Base-by-base conservation (phyloP, 345 rosid species). In the Populus ilicifolia region DNA sequence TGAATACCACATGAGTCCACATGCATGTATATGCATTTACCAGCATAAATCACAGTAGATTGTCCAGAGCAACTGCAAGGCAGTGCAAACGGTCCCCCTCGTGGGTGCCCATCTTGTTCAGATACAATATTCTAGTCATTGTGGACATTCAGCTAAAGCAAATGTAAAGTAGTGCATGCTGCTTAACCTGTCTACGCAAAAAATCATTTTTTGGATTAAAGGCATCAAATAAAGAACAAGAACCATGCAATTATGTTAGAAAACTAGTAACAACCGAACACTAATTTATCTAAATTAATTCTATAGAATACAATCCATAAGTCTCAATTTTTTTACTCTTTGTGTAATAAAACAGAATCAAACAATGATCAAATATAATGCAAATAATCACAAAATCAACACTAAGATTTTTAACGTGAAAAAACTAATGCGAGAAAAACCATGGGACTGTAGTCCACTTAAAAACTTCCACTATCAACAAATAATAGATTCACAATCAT, bases 211-310 rank as follows among this genome's bases (percentile, higher is more conserved):
- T 62, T 66, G 43, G 36, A 17, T 36, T 36, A n/a, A 67, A 68
- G 62, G 18, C 54, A 18, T 68, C 20, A 21, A 67, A 69, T 56
- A 25, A 74, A 62, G 63, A 73, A 78, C 20, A 80, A 56, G 77
- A 68, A 64, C 23, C 23, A 75, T 66, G 62, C n/a, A 66, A 21
- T 76, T 30, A n/a, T n/a, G n/a, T n/a, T n/a, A n/a, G n/a, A n/a
- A n/a, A n/a, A n/a, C n/a, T n/a, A n/a, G n/a, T n/a, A n/a, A n/a
- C n/a, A n/a, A n/a, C n/a, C n/a, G n/a, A n/a, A n/a, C n/a, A n/a
- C n/a, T n/a, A n/a, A n/a, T n/a, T n/a, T n/a, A n/a, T n/a, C n/a
- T n/a, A n/a, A n/a, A n/a, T n/a, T n/a, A n/a, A n/a, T n/a, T n/a
- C n/a, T n/a, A n/a, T n/a, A n/a, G n/a, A n/a, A n/a, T n/a, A n/a